Base-by-base conservation (phyloP, 345 rosid species). In the Camelina sativa region DNA sequence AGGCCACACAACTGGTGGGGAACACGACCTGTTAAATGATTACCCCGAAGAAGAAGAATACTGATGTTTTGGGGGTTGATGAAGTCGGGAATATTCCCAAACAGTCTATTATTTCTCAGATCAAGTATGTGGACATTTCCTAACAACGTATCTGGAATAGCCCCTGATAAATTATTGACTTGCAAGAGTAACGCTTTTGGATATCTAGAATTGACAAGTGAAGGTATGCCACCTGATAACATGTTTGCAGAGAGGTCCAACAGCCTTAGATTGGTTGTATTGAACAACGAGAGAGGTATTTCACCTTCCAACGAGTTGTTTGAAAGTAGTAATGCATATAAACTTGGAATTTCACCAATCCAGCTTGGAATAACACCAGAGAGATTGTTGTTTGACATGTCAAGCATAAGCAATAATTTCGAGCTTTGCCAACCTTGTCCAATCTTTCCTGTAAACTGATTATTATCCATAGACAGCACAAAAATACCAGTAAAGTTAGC, bases 191-290 rank as follows among this genome's bases (percentile, higher is more conserved):
- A 25, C 5, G 4, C 32, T 0, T 2, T 5, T 2, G 2, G 0
- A 1, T 0, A 0, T 23, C 1, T 7, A 1, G 2, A 41, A 15
- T 0, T 43, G 3, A 19, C 3, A 1, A 12, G 59, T 11, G 43
- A 22, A 22, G 78, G 78, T 22, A 74, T 19, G 34, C 2, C 20
- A 5, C 72, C 72, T 2, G 51, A 57, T 34, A 74, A 65, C 0
- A 0, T 2, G 34, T 66, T 74, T 23, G 32, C 2, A 4, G 78
- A 74, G 59, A 74, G 78, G 34, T 74, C 78, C 1, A 74, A 2
- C 1, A 66, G 7, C 11, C 0, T 0, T 0, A 66, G 59, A 17
- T 0, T 3, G 1, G 58, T 16, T 48, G 2, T 17, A 23, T 48
- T 48, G 23, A 48, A 48, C 11, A 48, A 17, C 0, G 53, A 48